A percentile compares a stretch with the other conserved stretches of the same genome.
Conservation (phyloP, 371 early-diverging fungal genomes). For the Batrachochytrium dendrobatidis region DNA sequence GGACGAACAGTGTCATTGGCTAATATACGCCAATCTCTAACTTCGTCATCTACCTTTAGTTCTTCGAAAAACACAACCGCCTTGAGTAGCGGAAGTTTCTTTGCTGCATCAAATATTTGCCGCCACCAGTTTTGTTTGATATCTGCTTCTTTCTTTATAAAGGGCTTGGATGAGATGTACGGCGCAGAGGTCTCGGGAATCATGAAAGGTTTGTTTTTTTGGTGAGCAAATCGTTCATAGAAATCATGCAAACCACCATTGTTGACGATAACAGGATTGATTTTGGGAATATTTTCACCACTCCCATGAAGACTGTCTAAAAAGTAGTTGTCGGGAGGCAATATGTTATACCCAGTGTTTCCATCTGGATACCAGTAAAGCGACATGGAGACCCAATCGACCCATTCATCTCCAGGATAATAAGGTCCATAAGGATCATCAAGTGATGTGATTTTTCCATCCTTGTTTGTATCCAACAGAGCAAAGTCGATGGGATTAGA, state of each 20-base stretch:
- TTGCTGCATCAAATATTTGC: not conserved
- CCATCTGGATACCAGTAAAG: conserved; percentile 28
- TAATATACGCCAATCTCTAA: not conserved
- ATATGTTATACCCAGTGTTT: not conserved
- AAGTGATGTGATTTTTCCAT: conserved; percentile 18
- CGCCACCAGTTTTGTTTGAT: not conserved
- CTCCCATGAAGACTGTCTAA: not conserved
- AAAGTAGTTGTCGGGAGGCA: not conserved
- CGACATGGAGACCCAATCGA: conserved; percentile 45
- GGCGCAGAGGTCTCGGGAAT: not conserved
- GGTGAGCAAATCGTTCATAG: not conserved
- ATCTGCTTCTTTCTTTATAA: not conserved
- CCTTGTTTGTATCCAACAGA: conserved; percentile 34
- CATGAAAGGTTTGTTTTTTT: not conserved
- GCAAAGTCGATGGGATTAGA: conserved; percentile 11
- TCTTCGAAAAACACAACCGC: not conserved
- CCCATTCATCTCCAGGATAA: conserved; percentile 45
- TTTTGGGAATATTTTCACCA: not conserved
- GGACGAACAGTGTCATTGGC: not conserved
- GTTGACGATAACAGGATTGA: not conserved
- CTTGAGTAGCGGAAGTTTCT: not conserved
- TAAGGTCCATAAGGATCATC: conserved; percentile 39
- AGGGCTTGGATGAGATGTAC: not conserved
- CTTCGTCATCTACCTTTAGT: not conserved
- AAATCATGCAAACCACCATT: not conserved